Conservation (phyloP, 345 rosid genomes). For the Citrus medica region DNA sequence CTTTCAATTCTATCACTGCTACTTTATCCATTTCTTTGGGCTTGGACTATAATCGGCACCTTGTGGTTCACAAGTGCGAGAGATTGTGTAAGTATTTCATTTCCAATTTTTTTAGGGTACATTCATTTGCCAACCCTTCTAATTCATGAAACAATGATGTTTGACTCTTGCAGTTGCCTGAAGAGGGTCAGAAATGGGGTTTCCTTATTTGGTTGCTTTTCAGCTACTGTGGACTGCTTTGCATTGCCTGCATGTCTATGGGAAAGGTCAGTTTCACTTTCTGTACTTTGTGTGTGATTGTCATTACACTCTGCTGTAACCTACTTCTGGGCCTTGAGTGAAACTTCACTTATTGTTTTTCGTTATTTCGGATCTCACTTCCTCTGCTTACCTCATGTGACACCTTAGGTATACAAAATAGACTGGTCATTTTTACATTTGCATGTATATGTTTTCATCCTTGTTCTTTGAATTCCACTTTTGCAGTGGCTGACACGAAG, state of each 20-base stretch:
- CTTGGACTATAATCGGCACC: constrained; percentile 91
- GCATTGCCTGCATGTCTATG: constrained; percentile 74
- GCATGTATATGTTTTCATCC: background rate
- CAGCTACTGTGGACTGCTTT: constrained; percentile 91
- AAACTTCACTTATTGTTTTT: background rate
- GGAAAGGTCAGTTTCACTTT: constrained; percentile 55
- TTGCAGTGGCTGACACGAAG: constrained; percentile 86
- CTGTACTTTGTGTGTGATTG: background rate
- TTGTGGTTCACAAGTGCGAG: constrained; percentile 79
- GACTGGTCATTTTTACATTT: background rate
- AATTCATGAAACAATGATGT: constrained; percentile 1
- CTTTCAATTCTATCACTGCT: constrained; percentile 68
- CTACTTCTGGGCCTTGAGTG: background rate
- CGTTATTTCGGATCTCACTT: background rate
- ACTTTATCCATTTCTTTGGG: constrained; percentile 93
- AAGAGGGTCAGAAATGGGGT: constrained; percentile 96
- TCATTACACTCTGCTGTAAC: background rate
- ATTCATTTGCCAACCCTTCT: constrained; percentile 2
- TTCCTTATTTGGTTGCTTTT: constrained; percentile 94
- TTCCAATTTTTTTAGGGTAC: background rate
- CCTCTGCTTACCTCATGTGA: background rate
- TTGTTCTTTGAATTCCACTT: constrained; percentile 10
- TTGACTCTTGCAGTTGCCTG: constrained; percentile 62
- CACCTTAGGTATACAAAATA: background rate
- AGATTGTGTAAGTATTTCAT: constrained; percentile 61